Evolutionary conservation across 2,329 filamentous ascomycete genomes (phyloP).

Genomic region (Periconia macrospinosa): DNA sequence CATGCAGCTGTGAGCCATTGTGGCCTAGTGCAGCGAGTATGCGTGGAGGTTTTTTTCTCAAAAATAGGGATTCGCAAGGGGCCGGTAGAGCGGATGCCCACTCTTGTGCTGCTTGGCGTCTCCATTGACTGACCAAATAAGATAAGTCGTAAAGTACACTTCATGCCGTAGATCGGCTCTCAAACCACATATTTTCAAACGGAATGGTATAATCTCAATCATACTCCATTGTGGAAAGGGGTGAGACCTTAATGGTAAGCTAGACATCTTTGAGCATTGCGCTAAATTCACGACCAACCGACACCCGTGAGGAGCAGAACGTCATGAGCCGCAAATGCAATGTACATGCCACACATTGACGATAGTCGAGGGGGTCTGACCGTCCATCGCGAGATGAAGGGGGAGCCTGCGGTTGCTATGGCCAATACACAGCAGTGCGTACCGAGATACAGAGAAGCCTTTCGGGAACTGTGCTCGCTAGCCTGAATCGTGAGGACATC

Average conservation of each 20-base stretch:
- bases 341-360: neutral
- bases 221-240: no score
- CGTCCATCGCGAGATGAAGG: neutral
- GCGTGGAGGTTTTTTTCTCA: neutral
- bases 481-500: neutral
- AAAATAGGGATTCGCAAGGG: neutral
- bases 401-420: no score
- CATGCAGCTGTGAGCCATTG: conserved; percentile 2
- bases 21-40: conserved; percentile 1
- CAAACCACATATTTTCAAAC: no score
- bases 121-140: neutral
- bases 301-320: neutral
- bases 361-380: neutral
- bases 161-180: neutral
- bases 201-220: no score
- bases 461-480: neutral
- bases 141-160: neutral
- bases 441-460: no score
- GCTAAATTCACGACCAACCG: no score
- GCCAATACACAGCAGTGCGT: no score
- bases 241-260: no score
- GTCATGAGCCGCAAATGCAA: neutral
- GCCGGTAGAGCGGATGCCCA: neutral
- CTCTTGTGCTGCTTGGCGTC: neutral
- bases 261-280: no score